Conservation (phyloP, 768 basidiomycete genomes). For the Phaeotremella fagi region DNA sequence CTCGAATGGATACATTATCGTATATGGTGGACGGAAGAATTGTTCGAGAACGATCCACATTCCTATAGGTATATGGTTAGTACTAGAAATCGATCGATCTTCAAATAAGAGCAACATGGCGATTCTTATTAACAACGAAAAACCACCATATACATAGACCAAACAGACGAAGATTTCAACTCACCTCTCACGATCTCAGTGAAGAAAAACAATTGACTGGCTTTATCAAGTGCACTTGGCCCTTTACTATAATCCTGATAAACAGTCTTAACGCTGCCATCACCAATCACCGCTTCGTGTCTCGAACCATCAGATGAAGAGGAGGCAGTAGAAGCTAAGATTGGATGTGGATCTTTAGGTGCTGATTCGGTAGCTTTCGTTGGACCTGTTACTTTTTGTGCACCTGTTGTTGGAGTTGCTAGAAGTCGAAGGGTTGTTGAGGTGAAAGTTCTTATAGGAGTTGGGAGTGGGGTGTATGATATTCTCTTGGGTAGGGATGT, state of each 20-base stretch:
- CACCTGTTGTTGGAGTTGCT: not conserved
- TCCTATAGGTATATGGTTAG: too few species aligned
- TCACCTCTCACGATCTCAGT: slow-evolving; percentile 93
- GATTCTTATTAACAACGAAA: too few species aligned
- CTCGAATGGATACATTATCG: slow-evolving; percentile 87
- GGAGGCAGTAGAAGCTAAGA: not conserved
- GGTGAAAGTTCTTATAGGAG: too few species aligned
- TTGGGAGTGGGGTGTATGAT: too few species aligned
- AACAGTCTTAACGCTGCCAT: not conserved
- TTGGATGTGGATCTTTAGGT: not conserved
- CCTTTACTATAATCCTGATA: slow-evolving; percentile 54
- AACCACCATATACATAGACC: not conserved
- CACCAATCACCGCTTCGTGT: not conserved
- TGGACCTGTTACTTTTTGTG: not conserved
- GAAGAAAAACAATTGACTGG: slow-evolving; percentile 94
- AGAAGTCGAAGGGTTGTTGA: not conserved
- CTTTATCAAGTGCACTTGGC: slow-evolving; percentile 90
- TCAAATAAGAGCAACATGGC: too few species aligned
- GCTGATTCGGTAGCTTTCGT: not conserved
- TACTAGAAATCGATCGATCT: too few species aligned
- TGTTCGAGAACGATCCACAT: slow-evolving; percentile 87
- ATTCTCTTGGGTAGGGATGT: too few species aligned
- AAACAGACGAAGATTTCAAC: too few species aligned
- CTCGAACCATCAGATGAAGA: not conserved
- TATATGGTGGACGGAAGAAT: slow-evolving; percentile 71